Base-by-base conservation (phyloP, 2,329 filamentous ascomycete genomes). In the Aspergillus sp. region DNA sequence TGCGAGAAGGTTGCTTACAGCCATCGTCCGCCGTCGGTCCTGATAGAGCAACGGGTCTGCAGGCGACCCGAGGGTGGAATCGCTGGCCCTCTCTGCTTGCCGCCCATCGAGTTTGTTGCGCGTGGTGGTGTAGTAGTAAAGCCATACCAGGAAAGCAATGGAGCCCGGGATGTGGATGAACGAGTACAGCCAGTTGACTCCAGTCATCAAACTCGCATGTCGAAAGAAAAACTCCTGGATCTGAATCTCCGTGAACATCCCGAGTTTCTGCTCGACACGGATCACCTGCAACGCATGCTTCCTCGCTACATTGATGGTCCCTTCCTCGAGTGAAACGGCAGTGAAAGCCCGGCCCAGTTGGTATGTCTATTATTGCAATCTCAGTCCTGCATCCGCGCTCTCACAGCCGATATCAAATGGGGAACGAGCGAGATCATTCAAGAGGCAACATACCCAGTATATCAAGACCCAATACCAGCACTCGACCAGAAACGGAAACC, bases 161-260 rank as follows among this genome's bases (percentile, higher is more conserved):
- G 80, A 84, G 10, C 79, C 80, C 1, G 80, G 81, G 36, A 85
- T 85, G 55, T 85, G 81, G 48, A 86, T 82, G 58, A 83, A 84
- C 4, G 79, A 83, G 59, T 85, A 85, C 16, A 74, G 69, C 48
- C 79, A 71, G 58, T 85, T 85, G 45, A 78, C 81, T 72, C 72
- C 82, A 43, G 67, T 72, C 64, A 86, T 71, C 26, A 80, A 47
- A 16, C 62, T 51, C 2, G 75, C 69, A 32, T 69, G 68, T 13
- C 60, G 54, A 30, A 76, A 58, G 49, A 76, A 74, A 53, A 63
- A 70, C 20, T 56, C 55, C 57, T 85, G 80, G 28, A 84, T 67
- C 8, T 62, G 61, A 3, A 74, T 58, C 54, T 85, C 80, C 61
- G 69, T 66, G 55, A 83, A 84, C 17, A 84, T 69, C 36, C 72